A percentile compares a stretch with the other conserved stretches of the same genome.
phyloP scores from a whole-genome alignment of 2,329 filamentous ascomycete genomes.

The Colletotrichum destructivum region DNA sequence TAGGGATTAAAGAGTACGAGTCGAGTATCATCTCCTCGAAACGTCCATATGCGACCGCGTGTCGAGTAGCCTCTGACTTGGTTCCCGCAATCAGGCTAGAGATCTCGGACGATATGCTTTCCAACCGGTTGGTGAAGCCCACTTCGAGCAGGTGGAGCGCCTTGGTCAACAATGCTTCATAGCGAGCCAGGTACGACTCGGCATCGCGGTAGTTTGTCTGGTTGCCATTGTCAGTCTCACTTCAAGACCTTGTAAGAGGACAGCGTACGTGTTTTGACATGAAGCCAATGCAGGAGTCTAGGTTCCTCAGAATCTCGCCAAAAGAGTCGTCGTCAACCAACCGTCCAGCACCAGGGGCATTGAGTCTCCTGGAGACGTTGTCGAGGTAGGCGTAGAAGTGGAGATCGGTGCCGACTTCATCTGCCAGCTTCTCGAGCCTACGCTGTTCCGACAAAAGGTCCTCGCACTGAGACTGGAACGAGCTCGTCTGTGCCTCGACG shows the following conservation, averaged over 20 bases:
- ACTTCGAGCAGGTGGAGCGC: slow-evolving; percentile 74
- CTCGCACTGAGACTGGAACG: slow-evolving; percentile 93
- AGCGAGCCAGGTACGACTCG: slow-evolving; percentile 88
- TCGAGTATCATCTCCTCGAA: slow-evolving; percentile 72
- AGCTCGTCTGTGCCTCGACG: slow-evolving; percentile 92
- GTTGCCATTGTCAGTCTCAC: background rate
- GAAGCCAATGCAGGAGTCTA: slow-evolving; percentile 93
- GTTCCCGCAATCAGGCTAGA: slow-evolving; percentile 68
- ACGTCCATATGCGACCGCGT: slow-evolving; percentile 72
- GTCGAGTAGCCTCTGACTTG: slow-evolving; percentile 71
- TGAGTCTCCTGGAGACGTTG: slow-evolving; percentile 88
- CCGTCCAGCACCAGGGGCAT: slow-evolving; percentile 90
- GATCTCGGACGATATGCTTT: slow-evolving; percentile 69
- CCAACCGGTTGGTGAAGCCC: slow-evolving; percentile 67
- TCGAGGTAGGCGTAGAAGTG: slow-evolving; percentile 96
- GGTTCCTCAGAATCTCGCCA: slow-evolving; percentile 86
- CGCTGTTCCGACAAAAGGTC: slow-evolving; percentile 87
- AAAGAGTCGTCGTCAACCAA: slow-evolving; percentile 89
- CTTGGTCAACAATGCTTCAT: slow-evolving; percentile 83
- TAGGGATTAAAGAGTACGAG: slow-evolving; percentile 69
- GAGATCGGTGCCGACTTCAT: slow-evolving; percentile 90
- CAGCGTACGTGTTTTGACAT: slow-evolving; percentile 85
- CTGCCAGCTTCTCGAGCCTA: slow-evolving; percentile 82
- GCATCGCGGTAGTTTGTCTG: slow-evolving; percentile 89
- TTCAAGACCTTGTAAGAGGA: background rate